Evolutionary conservation across 2,329 filamentous ascomycete genomes (phyloP).

Genomic region (Fusarium graminum): DNA sequence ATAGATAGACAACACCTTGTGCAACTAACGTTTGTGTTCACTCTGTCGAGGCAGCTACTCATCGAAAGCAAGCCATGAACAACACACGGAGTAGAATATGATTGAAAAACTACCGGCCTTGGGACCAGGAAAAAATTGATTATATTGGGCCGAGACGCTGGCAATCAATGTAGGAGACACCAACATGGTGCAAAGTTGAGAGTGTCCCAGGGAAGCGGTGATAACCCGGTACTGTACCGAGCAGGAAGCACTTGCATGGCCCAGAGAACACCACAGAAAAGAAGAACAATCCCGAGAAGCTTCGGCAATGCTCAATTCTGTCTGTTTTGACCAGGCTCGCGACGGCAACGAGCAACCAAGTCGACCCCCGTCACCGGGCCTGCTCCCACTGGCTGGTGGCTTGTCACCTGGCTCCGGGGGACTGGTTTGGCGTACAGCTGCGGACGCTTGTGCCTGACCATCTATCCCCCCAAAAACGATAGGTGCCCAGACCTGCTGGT

Average conservation of each 20-base stretch:
- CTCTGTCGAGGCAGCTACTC: background rate
- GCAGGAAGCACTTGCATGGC: constrained; percentile 15
- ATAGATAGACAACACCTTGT: background rate
- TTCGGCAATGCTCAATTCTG: constrained; percentile 10
- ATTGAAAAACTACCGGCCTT: background rate
- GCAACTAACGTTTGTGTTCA: background rate
- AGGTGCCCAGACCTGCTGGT: background rate
- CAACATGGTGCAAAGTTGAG: constrained; percentile 11
- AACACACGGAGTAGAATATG: background rate
- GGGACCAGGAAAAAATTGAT: background rate
- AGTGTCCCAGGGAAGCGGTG: constrained; percentile 21
- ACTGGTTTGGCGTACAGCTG: constrained; percentile 41
- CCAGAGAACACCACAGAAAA: constrained; percentile 22
- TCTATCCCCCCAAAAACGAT: constrained; percentile 33
- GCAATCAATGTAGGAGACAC: background rate
- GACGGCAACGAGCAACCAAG: constrained; percentile 21
- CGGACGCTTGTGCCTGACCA: constrained; percentile 39
- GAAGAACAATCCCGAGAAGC: constrained; percentile 11
- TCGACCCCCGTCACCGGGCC: constrained; percentile 21
- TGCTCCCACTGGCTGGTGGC: constrained; percentile 29
- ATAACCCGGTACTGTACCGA: constrained; percentile 13
- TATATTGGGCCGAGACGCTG: too few relatives aligned
- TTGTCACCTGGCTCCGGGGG: constrained; percentile 25
- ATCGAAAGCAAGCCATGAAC: background rate
- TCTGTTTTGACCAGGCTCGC: background rate